These are phyloP conservation scores for Euphorbia schlechtendalii DNA, from an alignment of 441 rosid genomes.

Conservation along the genomic window DNA sequence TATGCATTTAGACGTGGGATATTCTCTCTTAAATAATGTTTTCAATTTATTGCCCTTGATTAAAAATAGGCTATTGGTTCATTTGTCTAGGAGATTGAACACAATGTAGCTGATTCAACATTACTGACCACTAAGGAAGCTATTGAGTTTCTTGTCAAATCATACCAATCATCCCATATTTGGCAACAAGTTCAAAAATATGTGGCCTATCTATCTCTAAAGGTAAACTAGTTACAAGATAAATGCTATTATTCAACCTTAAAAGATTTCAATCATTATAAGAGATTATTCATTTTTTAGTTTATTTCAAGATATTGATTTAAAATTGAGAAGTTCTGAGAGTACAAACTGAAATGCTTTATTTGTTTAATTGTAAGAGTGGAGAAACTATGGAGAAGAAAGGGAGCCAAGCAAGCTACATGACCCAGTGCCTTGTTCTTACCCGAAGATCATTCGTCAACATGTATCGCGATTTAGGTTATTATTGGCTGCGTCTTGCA, in stretches of 20 bases:
- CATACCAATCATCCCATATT: constrained; percentile 32
- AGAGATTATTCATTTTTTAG: constrained; percentile 6
- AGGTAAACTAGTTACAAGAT: too few species aligned
- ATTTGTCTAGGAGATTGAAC: constrained; percentile 10
- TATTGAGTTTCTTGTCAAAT: constrained; percentile 27
- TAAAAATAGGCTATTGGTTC: neutral
- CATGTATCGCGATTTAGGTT: constrained; percentile 51
- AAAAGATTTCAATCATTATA: too few species aligned
- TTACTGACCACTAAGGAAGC: constrained; percentile 26
- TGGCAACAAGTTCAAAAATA: constrained; percentile 22
- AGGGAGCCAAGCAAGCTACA: constrained; percentile 40
- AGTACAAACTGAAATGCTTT: too few species aligned
- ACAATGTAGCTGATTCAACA: neutral
- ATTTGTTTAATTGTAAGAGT: neutral
- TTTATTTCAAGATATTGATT: too few species aligned
- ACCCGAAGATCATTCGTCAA: constrained; percentile 38
- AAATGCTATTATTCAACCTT: too few species aligned
- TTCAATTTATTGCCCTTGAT: too few species aligned
- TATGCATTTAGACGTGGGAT: too few species aligned
- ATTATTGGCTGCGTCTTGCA: constrained; percentile 52
- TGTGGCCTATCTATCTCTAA: constrained; percentile 20
- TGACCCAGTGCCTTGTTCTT: constrained; percentile 38
- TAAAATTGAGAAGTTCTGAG: too few species aligned
- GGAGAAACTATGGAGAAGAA: constrained; percentile 20
- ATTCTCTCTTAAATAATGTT: too few species aligned